Base-by-base conservation (phyloP, 2,329 filamentous ascomycete species). In the Aspergillus sp. region DNA sequence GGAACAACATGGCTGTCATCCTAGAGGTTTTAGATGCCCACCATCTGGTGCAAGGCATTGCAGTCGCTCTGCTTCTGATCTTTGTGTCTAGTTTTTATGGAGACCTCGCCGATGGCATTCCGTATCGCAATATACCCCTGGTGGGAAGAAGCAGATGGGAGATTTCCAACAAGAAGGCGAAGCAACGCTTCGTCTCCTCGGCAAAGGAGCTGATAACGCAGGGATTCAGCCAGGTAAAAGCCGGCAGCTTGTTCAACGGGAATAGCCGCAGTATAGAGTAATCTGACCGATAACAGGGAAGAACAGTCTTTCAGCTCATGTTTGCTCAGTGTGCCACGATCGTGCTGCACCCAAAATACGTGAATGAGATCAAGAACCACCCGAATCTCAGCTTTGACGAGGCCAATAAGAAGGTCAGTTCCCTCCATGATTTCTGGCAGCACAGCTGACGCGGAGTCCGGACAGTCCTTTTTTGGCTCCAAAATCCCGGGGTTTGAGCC, bases 321-420 rank as follows among this genome's bases (percentile, higher is more conserved):
- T 60, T 55, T 22, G 32, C 54, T 3, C 52, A 54, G 8, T 45
- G 48, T 10, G 60, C 61, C 6, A 53, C 67, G 26, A 60, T 70
- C 20, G 53, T 70, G 40, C 51, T 70, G 48, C 65, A 69, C 32
- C 65, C 63, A 3, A 60, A 57, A 19, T 67, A 62, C 47, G 53
- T 69, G 9, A 56, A 70, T 48, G 67, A 70, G 52, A 55, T 70
- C 53, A 70, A 70, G 49, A 66, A 53, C 42, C 55, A 70, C 38
- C 65, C 66, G 4, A 32, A 67, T 43, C 50, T 70, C 17, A 49
- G 52, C 49, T 69, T 69, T 46, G 45, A 59, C 3, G 56, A 57
- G 16, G 62, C 65, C 1, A 58, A 54, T 40, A 53, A 48, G 33
- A 67, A 63, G 56, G 66, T 51, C 35, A 38, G 42, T 2, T 19